Conservation (phyloP, 305 asterid genomes). For the Fraxinus sp. region DNA sequence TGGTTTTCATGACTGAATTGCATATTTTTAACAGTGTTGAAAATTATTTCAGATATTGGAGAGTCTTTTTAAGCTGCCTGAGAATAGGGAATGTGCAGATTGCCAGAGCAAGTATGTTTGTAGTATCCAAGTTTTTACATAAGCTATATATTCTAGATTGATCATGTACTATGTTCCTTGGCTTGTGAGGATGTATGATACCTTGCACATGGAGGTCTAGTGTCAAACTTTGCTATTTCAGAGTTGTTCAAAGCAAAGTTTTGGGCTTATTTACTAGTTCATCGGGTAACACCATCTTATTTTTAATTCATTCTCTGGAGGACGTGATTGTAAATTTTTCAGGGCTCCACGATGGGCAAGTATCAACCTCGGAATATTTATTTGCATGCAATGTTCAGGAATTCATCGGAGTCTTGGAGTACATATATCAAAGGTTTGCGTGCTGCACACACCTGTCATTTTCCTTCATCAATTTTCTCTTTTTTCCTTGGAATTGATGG, state of each 20-base stretch:
- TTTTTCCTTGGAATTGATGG: background rate
- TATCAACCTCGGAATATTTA: slow-evolving; percentile 83
- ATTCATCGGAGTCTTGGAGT: slow-evolving; percentile 92
- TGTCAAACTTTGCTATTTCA: background rate
- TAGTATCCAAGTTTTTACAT: slow-evolving; percentile 7
- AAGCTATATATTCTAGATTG: background rate
- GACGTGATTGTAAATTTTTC: slow-evolving; percentile 20
- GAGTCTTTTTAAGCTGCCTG: slow-evolving; percentile 77
- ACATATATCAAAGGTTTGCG: slow-evolving; percentile 80
- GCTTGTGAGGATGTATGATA: background rate
- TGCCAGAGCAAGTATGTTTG: slow-evolving; percentile 67
- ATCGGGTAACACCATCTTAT: background rate
- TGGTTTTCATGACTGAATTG: slow-evolving; percentile 17
- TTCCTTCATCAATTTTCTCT: background rate
- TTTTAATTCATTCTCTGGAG: background rate
- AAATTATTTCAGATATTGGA: slow-evolving; percentile 54
- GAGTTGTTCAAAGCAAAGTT: background rate
- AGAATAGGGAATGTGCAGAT: slow-evolving; percentile 92
- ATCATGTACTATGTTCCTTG: background rate
- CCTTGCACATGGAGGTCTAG: background rate
- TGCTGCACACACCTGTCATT: background rate
- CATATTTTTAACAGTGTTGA: slow-evolving; percentile 3
- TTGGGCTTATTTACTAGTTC: background rate
- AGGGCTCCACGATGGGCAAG: slow-evolving; percentile 99
- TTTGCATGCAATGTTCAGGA: slow-evolving; percentile 94